Conservation (phyloP, 208 protist species). For the Trichomonas gallinae region DNA sequence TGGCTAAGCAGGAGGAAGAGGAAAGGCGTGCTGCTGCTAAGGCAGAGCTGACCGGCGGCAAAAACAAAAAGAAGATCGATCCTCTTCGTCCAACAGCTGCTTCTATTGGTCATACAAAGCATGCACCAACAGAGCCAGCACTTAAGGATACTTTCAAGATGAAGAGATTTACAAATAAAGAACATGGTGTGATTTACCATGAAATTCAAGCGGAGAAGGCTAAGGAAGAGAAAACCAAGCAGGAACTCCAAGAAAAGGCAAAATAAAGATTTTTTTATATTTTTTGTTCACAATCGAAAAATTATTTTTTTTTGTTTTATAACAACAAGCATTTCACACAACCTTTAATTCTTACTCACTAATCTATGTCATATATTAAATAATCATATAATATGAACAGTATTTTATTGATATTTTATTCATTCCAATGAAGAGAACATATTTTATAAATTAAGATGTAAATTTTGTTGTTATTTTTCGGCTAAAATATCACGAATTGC, state of each 20-base stretch:
- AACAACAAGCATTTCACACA: no score
- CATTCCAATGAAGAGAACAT: no score
- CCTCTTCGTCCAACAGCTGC: not conserved
- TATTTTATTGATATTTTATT: no score
- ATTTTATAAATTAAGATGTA: no score
- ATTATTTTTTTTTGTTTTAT: not conserved
- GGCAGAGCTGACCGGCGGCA: not conserved
- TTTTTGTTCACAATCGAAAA: not conserved
- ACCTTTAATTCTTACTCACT: no score
- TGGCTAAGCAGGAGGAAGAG: not conserved
- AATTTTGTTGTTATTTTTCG: no score
- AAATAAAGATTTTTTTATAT: not conserved
- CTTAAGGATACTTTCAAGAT: constrained; percentile 19
- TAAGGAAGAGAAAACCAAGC: not conserved
- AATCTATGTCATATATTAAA: no score
- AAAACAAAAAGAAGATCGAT: not conserved
- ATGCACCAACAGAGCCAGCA: not conserved
- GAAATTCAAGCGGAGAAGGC: not conserved
- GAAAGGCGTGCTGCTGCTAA: not conserved
- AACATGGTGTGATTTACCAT: not conserved
- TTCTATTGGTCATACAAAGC: not conserved
- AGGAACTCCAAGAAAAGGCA: not conserved
- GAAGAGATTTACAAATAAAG: not conserved
- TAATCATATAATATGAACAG: no score
- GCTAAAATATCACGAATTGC: no score